Conservation (phyloP, 73 alveolate species). For the Symbiodinium natans region DNA sequence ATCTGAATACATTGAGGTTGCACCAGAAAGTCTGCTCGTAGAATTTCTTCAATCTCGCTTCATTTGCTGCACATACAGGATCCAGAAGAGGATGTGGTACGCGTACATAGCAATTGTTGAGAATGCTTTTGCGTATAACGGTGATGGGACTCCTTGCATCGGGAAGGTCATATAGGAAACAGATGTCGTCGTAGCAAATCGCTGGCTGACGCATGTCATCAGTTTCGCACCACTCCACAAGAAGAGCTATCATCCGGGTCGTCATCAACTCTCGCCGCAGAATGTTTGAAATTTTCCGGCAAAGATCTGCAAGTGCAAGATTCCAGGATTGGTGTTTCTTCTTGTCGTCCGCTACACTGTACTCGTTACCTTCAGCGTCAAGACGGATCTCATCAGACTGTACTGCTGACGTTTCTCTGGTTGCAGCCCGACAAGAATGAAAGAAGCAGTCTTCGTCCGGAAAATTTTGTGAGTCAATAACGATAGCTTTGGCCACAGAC, state of each 20-base stretch:
- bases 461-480: not conserved
- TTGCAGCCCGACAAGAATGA: not conserved
- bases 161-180: too few relatives aligned
- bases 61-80: not conserved
- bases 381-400: not conserved
- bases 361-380: not conserved
- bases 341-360: too few relatives aligned
- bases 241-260: not conserved
- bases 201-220: not conserved
- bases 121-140: not conserved
- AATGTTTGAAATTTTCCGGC: not conserved
- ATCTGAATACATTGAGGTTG: not conserved
- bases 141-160: not conserved
- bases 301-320: not conserved
- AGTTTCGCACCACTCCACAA: constrained; percentile 32
- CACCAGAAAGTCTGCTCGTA: not conserved
- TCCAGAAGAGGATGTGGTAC: constrained; percentile 4
- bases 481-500: not conserved
- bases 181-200: not conserved
- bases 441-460: not conserved
- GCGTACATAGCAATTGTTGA: constrained; percentile 4
- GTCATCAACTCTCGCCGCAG: constrained; percentile 8
- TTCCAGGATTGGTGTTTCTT: too few relatives aligned
- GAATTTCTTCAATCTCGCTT: not conserved
- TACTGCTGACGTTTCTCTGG: not conserved